Evolutionary conservation across 2,329 filamentous ascomycete species (phyloP).

Genomic region (Ascochyta rabiei): DNA sequence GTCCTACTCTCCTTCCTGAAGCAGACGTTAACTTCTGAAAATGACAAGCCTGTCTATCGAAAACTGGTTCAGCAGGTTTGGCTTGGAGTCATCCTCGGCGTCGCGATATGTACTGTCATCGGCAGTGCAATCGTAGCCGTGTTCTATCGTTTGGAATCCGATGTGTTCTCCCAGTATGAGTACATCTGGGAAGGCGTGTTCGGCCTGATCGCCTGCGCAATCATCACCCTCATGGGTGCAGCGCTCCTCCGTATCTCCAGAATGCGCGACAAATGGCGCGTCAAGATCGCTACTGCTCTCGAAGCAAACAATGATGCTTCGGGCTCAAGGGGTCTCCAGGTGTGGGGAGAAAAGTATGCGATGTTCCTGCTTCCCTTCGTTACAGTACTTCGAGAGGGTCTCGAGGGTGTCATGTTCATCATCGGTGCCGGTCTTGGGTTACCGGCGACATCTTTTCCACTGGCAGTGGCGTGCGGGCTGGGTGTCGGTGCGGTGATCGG

Average conservation of each 20-base stretch:
- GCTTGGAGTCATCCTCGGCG: conserved; percentile 53
- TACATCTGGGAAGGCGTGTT: conserved; percentile 82
- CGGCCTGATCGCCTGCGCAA: conserved; percentile 72
- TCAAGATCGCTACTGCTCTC: conserved; percentile 75
- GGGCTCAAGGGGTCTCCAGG: conserved; percentile 57
- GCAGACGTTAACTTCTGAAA: conserved; percentile 71
- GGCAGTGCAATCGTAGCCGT: conserved; percentile 69
- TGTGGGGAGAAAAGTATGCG: conserved; percentile 74
- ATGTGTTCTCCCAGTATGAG: conserved; percentile 72
- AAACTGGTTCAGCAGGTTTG: conserved; percentile 57
- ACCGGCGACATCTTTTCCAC: conserved; percentile 74
- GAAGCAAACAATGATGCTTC: conserved; percentile 57
- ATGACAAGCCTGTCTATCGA: conserved; percentile 68
- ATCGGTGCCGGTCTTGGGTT: conserved; percentile 80
- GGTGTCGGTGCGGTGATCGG: conserved; percentile 69
- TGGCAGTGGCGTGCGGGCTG: conserved; percentile 76
- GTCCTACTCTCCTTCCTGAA: conserved; percentile 82
- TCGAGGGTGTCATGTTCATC: conserved; percentile 84
- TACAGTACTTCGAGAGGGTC: conserved; percentile 79
- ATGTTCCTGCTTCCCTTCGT: conserved; percentile 86
- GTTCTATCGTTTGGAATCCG: conserved; percentile 70
- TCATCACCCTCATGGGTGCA: conserved; percentile 80
- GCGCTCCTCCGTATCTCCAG: conserved; percentile 80
- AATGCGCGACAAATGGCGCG: conserved; percentile 83
- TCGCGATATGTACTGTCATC: conserved; percentile 67